A percentile compares a stretch with the other conserved stretches of the same genome.
phyloP scores from a whole-genome alignment of 2,329 filamentous ascomycete genomes.

The Verticillium nubilum region DNA sequence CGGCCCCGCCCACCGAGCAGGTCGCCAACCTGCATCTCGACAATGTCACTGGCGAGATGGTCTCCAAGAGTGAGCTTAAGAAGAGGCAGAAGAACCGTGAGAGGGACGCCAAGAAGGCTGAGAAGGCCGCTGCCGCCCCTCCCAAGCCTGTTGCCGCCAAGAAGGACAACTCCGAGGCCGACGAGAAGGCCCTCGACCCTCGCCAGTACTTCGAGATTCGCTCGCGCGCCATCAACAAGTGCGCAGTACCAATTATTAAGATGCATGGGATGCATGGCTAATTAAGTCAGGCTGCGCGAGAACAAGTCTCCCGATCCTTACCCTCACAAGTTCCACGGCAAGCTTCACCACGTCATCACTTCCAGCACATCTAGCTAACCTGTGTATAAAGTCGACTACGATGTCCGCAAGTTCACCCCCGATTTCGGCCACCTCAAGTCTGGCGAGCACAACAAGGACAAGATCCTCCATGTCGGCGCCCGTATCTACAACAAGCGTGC shows the following conservation, averaged over 20 bases:
- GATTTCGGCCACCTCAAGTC: conserved; percentile 80
- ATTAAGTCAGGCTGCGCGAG: conserved; percentile 47
- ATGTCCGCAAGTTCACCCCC: conserved; percentile 72
- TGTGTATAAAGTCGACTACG: conserved; percentile 71
- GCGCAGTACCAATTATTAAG: background rate
- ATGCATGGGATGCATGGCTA: conserved; percentile 50
- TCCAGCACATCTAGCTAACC: conserved; percentile 11
- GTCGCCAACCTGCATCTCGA: conserved; percentile 77
- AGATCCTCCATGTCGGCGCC: conserved; percentile 71
- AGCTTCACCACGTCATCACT: background rate
- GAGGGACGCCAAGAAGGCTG: conserved; percentile 81
- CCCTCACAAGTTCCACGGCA: conserved; percentile 63
- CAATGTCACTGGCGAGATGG: conserved; percentile 83
- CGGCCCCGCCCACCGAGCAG: conserved; percentile 40
- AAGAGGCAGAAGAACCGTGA: conserved; percentile 89
- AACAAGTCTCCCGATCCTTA: conserved; percentile 77
- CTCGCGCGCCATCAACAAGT: conserved; percentile 70
- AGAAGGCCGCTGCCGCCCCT: conserved; percentile 68
- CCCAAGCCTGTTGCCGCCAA: conserved; percentile 57
- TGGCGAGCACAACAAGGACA: conserved; percentile 74
- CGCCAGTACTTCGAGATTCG: conserved; percentile 92
- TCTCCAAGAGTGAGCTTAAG: conserved; percentile 88
- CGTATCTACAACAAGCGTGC: conserved; percentile 86
- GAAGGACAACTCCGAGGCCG: conserved; percentile 68
- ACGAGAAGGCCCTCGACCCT: conserved; percentile 50